Base-by-base conservation (phyloP, 306 rosid genomes). In the Dalbergia cultrata region DNA sequence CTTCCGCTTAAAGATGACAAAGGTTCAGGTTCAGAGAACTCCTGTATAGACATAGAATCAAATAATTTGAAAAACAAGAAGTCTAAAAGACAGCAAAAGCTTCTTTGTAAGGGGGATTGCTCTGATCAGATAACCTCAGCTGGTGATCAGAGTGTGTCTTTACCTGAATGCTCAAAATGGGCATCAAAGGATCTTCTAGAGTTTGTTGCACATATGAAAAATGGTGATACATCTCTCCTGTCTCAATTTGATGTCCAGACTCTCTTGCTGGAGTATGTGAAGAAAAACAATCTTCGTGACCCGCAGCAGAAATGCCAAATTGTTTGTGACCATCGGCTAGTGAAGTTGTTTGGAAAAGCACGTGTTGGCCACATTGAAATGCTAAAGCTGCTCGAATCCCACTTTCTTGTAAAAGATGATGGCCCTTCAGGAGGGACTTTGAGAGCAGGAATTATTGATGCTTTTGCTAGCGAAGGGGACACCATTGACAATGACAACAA, bases 121-220 rank as follows among this genome's bases (percentile, higher is more conserved):
- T 54, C 57, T 60, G 64, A 65, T 81, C 57, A 74, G 83, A 84
- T 83, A 73, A 77, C 72, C 66, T 83, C 89, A 61, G 84, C 81
- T 67, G 81, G 84, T 78, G 88, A 76, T 39, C 82, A 67, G 6
- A 61, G 44, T 43, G 68, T 52, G 72, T 83, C 83, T 83, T 39
- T 78, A 47, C 80, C 82, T 49, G 91, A 82, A 83, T 85, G 90
- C 81, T 70, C 86, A 34, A 78, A 49, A 63, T 96, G 99, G 99
- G 99, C 98, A 73, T 80, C 97, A 10, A 89, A 88, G 71, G 99
- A 89, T 87, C 97, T 96, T 74, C 81, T 93, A 81, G 97, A 93
- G 84, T 93, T 96, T 86, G 99, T 96, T 88, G 86, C 93, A 19
- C 90, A 93, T 76, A 86, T 93, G 94, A 92, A 82, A 87, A 88